Base-by-base conservation (phyloP, 2,329 filamentous ascomycete genomes). In the Ascochyta pisi region DNA sequence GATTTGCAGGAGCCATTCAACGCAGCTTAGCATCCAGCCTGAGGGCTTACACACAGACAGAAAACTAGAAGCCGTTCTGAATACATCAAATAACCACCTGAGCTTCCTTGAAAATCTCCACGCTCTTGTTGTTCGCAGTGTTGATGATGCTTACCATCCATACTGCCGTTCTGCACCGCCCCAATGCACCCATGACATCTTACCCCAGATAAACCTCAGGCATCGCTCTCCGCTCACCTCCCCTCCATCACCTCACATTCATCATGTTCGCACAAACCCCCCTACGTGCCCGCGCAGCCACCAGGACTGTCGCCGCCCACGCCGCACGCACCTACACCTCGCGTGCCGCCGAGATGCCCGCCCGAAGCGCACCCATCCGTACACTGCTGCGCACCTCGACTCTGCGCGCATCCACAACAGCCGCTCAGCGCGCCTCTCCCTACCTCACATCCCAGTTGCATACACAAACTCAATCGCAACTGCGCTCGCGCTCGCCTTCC, bases 301-400 rank as follows among this genome's bases (percentile, higher is more conserved):
- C 46, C 37, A 50, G 53, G 19, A 41, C 35, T 6, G 29, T 51
- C 56, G 53, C 23, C 50, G 57, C 44, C 23, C 62, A 52, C 43
- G 50, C 44, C 26, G 23, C 22, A 34, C 58, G 35, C 54, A 58
- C 43, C 55, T 64, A 67, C 46, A 54, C 57, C 34, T 58, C 62
- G 29, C 54, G 53, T 27, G 47, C 53, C 9, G 60, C 61, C 42
- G 67, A 64, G 40, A 71, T 73, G 68, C 54, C 68, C 15, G 46
- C 63, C 8, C 62, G 64, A 49, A 57, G 63, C 35, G 57, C 58
- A 23, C 58, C 66, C 54, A 66, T 72, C 52, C 69, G 67, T 54
- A 61, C 63, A 12, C 61, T 74, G 42, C 62, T 74, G 53, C 70
- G 68, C 56, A 64, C 59, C 60, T 65, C 66, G 40, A 64, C 63